A percentile compares a stretch with the other conserved stretches of the same genome.
Evolutionary conservation across 139 green algal genomes (phyloP).

Genomic region (Edaphochlamys debaryana): DNA sequence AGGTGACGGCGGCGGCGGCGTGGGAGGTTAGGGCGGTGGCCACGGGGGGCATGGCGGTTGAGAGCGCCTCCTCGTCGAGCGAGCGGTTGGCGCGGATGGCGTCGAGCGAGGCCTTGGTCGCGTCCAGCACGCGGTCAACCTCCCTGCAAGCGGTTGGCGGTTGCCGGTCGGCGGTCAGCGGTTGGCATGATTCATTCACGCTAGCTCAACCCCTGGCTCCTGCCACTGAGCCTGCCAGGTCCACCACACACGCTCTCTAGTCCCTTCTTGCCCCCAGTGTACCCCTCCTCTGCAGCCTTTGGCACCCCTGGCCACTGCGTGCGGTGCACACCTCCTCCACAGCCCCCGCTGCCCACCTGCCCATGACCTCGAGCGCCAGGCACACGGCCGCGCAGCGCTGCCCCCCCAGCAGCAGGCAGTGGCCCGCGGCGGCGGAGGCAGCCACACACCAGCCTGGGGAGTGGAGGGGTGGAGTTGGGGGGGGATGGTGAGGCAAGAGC

Average conservation of each 20-base stretch:
- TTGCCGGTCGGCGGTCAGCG: too few species aligned
- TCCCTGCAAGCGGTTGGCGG: slow-evolving; percentile 27
- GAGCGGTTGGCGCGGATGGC: slow-evolving; percentile 21
- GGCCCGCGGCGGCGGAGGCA: slow-evolving; percentile 17
- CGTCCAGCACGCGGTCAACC: slow-evolving; percentile 29
- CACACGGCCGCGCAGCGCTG: slow-evolving; percentile 26
- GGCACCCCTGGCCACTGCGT: too few species aligned
- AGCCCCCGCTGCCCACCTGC: too few species aligned
- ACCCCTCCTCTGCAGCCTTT: too few species aligned
- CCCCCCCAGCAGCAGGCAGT: slow-evolving; percentile 24
- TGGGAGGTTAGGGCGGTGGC: slow-evolving; percentile 24
- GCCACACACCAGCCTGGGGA: slow-evolving; percentile 3
- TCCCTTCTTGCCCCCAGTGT: too few species aligned
- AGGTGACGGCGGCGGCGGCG: slow-evolving; percentile 19
- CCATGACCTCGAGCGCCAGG: slow-evolving; percentile 33
- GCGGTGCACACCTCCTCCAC: too few species aligned
- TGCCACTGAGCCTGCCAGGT: too few species aligned
- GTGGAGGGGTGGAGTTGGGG: too few species aligned
- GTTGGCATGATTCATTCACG: too few species aligned
- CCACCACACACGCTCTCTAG: too few species aligned
- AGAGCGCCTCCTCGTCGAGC: background rate
- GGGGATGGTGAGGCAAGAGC: too few species aligned
- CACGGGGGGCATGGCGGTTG: slow-evolving; percentile 16
- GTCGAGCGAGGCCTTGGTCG: slow-evolving; percentile 28
- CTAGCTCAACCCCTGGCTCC: too few species aligned